phyloP scores from a whole-genome alignment of 306 rosid species.

The Rubus parviflorus region DNA sequence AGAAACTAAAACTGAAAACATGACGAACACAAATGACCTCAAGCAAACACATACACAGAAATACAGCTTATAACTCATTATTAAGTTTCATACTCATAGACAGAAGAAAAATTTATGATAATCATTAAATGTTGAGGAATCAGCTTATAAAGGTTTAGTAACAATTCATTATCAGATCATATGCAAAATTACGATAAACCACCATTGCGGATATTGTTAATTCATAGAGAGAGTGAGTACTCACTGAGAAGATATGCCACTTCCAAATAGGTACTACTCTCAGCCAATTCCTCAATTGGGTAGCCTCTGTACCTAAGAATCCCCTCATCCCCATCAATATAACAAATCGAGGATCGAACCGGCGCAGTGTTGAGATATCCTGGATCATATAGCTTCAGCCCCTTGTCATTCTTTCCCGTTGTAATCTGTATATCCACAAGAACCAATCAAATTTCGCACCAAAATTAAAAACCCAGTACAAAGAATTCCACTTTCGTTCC shows the following conservation, averaged over 20 bases:
- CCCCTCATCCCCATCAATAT: slow-evolving; percentile 89
- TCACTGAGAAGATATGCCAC: slow-evolving; percentile 82
- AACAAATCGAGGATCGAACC: slow-evolving; percentile 72
- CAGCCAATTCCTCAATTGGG: slow-evolving; percentile 91
- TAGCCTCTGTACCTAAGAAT: slow-evolving; percentile 86
- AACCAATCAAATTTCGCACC: neutral
- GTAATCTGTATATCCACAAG: slow-evolving; percentile 47
- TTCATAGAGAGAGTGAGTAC: slow-evolving; percentile 1
- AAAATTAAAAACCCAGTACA: neutral
- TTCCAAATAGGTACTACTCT: slow-evolving; percentile 71
- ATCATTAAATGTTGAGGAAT: neutral
- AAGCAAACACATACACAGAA: neutral
- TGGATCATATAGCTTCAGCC: slow-evolving; percentile 86
- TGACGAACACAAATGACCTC: neutral
- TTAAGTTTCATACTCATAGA: neutral
- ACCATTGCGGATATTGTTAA: neutral
- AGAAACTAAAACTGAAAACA: neutral
- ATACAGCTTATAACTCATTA: neutral
- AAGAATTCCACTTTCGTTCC: neutral
- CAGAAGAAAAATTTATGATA: neutral
- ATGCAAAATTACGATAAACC: too few relatives aligned
- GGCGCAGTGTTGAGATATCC: slow-evolving; percentile 93
- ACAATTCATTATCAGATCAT: too few relatives aligned
- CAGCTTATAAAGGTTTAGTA: neutral
- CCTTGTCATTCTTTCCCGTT: slow-evolving; percentile 71